phyloP scores from a whole-genome alignment of 148 eudicot genomes.

The Tetragonia tetragonoides region DNA sequence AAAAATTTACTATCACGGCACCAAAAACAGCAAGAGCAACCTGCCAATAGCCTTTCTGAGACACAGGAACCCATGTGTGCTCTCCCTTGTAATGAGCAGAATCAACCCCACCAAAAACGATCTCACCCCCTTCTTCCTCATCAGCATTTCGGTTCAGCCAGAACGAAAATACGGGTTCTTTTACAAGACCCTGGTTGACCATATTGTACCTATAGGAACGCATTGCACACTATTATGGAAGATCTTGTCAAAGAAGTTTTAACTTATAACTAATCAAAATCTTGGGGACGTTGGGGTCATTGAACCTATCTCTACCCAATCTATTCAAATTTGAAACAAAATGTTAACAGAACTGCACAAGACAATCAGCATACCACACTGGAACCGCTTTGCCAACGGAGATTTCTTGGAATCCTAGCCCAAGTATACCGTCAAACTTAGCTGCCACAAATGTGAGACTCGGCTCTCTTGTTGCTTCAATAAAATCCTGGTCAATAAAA shows the following conservation, averaged over 20 bases:
- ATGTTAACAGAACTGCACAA: not conserved
- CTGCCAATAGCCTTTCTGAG: slow-evolving; percentile 95
- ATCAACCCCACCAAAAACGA: slow-evolving; percentile 88
- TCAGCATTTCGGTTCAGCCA: slow-evolving; percentile 81
- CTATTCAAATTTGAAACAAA: not conserved
- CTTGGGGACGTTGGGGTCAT: not conserved
- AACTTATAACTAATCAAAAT: not conserved
- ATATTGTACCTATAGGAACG: slow-evolving; percentile 64
- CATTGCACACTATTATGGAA: not conserved
- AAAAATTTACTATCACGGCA: not conserved
- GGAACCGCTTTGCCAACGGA: slow-evolving; percentile 91
- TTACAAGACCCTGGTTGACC: slow-evolving; percentile 77
- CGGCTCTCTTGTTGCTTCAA: slow-evolving; percentile 92
- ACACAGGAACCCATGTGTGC: slow-evolving; percentile 81
- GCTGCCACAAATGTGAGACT: slow-evolving; percentile 81
- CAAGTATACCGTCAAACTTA: slow-evolving; percentile 94
- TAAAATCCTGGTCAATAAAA: slow-evolving; percentile 57
- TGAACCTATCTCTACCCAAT: not conserved
- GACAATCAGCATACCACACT: slow-evolving; percentile 59
- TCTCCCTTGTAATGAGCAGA: slow-evolving; percentile 73
- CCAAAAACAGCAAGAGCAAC: slow-evolving; percentile 30
- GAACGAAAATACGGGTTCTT: slow-evolving; percentile 78
- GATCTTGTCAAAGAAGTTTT: not conserved
- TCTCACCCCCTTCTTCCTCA: slow-evolving; percentile 83
- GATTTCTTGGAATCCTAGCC: slow-evolving; percentile 93